Percentiles rank a stretch among this genome's conserved stretches.
Evolutionary conservation across 1,139 yeast genomes (phyloP).

Genomic region (Debaryomyces sp.): DNA sequence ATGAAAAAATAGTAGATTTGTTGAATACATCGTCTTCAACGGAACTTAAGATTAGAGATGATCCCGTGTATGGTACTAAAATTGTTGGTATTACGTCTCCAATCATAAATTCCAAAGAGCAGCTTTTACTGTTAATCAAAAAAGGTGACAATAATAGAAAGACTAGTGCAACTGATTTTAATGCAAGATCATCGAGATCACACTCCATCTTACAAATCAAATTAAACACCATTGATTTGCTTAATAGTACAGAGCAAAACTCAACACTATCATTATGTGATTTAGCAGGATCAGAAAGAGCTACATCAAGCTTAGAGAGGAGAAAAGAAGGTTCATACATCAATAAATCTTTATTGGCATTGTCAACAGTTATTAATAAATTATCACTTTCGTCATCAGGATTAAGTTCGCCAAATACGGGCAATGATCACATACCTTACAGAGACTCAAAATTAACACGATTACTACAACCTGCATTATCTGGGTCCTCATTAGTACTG

Average conservation of each 20-base stretch:
- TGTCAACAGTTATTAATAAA: slow-evolving; percentile 86
- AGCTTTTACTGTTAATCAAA: slow-evolving; percentile 61
- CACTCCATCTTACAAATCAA: slow-evolving; percentile 87
- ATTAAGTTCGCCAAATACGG: slow-evolving; percentile 16
- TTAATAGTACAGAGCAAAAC: slow-evolving; percentile 44
- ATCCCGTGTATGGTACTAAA: slow-evolving; percentile 68
- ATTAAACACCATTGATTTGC: slow-evolving; percentile 47
- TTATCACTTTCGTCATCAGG: slow-evolving; percentile 48
- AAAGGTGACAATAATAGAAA: slow-evolving; percentile 75
- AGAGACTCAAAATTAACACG: slow-evolving; percentile 91
- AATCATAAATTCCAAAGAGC: slow-evolving; percentile 55
- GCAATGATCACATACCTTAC: slow-evolving; percentile 76
- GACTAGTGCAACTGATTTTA: slow-evolving; percentile 89
- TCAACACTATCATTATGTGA: slow-evolving; percentile 88
- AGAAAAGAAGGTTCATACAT: slow-evolving; percentile 92
- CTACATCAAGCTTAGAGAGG: slow-evolving; percentile 78
- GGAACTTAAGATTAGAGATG: slow-evolving; percentile 78
- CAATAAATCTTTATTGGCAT: slow-evolving; percentile 84
- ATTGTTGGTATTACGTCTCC: slow-evolving; percentile 77
- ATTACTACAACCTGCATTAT: slow-evolving; percentile 84
- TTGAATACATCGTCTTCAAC: slow-evolving; percentile 32
- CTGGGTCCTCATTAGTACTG: slow-evolving; percentile 85
- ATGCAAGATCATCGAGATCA: slow-evolving; percentile 82
- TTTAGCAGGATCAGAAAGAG: slow-evolving; percentile 94
- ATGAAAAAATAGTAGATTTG: slow-evolving; percentile 81